phyloP scores from a whole-genome alignment of 768 basidiomycete genomes.

The Mycena alexandri region DNA sequence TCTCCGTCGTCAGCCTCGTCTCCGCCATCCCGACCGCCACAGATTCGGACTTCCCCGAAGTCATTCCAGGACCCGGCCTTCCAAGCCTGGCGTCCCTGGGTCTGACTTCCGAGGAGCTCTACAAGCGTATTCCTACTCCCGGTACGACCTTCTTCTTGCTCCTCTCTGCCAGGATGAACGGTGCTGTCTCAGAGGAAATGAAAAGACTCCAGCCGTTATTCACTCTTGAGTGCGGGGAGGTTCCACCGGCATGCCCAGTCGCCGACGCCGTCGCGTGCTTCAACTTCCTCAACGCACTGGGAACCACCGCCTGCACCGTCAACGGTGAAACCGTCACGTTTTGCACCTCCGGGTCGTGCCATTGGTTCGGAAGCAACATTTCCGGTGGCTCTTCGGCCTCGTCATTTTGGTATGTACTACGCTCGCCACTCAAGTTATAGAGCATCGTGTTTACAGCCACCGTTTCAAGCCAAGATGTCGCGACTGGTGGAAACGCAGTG shows the following conservation, averaged over 20 bases:
- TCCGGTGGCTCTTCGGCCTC: slow-evolving; percentile 6
- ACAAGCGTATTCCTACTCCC: slow-evolving; percentile 1
- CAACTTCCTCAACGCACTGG: slow-evolving; percentile 8
- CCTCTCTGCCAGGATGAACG: too few species aligned
- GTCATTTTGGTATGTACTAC: slow-evolving; percentile 7
- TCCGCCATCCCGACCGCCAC: not conserved
- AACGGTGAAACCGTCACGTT: slow-evolving; percentile 1
- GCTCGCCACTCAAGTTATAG: not conserved
- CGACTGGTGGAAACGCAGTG: slow-evolving; percentile 3
- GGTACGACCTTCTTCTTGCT: not conserved
- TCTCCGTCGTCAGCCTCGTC: not conserved
- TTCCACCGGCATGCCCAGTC: slow-evolving; percentile 1
- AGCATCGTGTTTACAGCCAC: too few species aligned
- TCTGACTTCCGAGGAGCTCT: slow-evolving; percentile 5
- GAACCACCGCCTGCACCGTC: not conserved
- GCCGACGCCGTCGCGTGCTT: slow-evolving; percentile 1
- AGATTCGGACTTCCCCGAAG: too few species aligned
- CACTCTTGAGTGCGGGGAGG: slow-evolving; percentile 4
- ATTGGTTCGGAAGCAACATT: slow-evolving; percentile 8
- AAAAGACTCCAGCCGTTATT: not conserved
- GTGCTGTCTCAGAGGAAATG: slow-evolving; percentile 1
- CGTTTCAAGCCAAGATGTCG: not conserved
- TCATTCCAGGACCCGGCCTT: slow-evolving; percentile 1
- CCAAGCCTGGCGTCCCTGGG: slow-evolving; percentile 2
- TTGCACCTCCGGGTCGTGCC: slow-evolving; percentile 1